Base-by-base conservation (phyloP, 805 yeast species). In the Yamadazyma laniorum region DNA sequence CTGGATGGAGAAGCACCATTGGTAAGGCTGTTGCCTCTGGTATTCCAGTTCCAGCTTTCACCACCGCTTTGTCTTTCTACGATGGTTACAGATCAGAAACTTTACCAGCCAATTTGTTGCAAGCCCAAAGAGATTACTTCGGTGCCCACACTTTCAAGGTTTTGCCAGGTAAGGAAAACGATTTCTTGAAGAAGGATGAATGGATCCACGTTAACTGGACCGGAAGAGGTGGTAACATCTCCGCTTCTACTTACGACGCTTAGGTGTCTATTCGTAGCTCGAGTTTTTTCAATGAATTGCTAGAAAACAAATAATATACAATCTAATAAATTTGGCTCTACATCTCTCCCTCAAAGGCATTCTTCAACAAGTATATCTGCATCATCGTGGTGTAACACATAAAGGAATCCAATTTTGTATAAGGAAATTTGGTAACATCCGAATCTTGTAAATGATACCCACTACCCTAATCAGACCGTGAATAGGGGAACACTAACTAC, bases 101-200 rank as follows among this genome's bases (percentile, higher is more conserved):
- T 67, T 76, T 90, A 62, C 98, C 98, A 63, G 99, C 99, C 53
- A 91, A 91, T 84, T 79, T 91, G 72, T 77, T 91, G 66, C 99
- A 91, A 77, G 99, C 98, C 60, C 99, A 91, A 80, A 88, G 99
- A 80, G 99, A 91, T 70, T 91, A 89, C 87, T 91, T 91, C 61
- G 99, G 99, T 74, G 98, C 99, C 52, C 99, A 91, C 80, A 93
- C 99, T 61, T 91, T 93, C 89, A 80, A 80, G 69, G 95, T 93
- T 50, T 75, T 89, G 64, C 95, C 95, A 56, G 93, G 91, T 69
- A 66, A 56, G 56, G 96, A 88, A 56, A 75, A 78, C 61, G 88
- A 72, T 37, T 70, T 70, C 63, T 77, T 85, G 71, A 91, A 93
- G 73, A 93, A 77, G 58, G 72, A 79, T 53, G 30, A 33, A 25